Percentiles rank a stretch among this genome's conserved stretches.
Conservation (phyloP, 495 filamentous ascomycete genomes). For the Tuber brumale region DNA sequence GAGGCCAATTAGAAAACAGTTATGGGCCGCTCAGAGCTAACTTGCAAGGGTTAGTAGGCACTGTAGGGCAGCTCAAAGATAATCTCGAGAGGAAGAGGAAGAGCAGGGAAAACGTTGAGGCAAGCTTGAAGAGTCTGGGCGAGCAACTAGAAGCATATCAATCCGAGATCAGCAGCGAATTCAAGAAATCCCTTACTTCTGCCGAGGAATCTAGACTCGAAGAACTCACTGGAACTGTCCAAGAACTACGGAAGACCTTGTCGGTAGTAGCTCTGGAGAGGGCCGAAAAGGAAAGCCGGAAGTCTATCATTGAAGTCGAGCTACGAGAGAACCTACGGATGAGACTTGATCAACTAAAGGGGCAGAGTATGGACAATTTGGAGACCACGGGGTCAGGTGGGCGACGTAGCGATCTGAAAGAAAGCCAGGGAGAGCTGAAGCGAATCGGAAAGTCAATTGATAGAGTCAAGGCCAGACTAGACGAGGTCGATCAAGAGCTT, state of each 20-base stretch:
- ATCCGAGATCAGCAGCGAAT: slow-evolving; percentile 72
- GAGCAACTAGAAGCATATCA: slow-evolving; percentile 68
- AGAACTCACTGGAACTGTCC: slow-evolving; percentile 57
- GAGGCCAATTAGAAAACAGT: slow-evolving; percentile 69
- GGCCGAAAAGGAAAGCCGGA: slow-evolving; percentile 72
- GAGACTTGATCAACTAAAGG: slow-evolving; percentile 77
- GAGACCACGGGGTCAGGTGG: slow-evolving; percentile 45
- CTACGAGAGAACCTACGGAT: slow-evolving; percentile 77
- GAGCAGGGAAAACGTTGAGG: slow-evolving; percentile 66
- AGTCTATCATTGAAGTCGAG: slow-evolving; percentile 71
- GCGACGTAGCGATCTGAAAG: slow-evolving; percentile 62
- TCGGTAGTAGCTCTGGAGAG: slow-evolving; percentile 65
- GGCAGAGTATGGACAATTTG: slow-evolving; percentile 65
- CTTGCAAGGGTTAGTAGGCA: slow-evolving; percentile 60
- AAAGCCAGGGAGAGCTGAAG: slow-evolving; percentile 75
- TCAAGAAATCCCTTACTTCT: slow-evolving; percentile 80
- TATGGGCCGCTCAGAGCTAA: slow-evolving; percentile 72
- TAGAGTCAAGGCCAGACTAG: slow-evolving; percentile 59
- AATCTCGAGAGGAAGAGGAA: slow-evolving; percentile 65
- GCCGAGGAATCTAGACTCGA: slow-evolving; percentile 79
- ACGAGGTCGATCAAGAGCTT: slow-evolving; percentile 63
- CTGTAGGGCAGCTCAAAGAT: slow-evolving; percentile 66
- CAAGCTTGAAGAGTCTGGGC: slow-evolving; percentile 64
- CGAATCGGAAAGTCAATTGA: slow-evolving; percentile 58
- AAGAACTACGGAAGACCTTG: slow-evolving; percentile 65